These are phyloP conservation scores for Starmera stellimalicola DNA, from an alignment of 1,139 yeast genomes.

Conservation along the genomic window DNA sequence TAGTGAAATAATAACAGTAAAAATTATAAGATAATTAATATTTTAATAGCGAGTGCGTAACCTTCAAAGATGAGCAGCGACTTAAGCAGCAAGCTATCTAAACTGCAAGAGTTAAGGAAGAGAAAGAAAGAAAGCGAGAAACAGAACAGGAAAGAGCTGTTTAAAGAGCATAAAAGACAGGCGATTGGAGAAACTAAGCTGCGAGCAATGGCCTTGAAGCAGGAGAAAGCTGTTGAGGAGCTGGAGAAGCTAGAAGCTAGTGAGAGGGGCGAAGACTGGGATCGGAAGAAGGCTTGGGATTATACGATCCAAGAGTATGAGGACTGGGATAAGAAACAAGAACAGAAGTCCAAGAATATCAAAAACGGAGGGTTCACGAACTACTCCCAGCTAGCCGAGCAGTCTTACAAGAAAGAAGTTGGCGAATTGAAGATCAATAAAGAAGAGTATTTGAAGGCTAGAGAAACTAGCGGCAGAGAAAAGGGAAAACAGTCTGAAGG, in stretches of 20 bases:
- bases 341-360: slow-evolving; percentile 17
- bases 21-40: too few species aligned
- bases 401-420: slow-evolving; percentile 19
- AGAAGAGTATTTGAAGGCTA: slow-evolving; percentile 27
- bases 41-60: too few species aligned
- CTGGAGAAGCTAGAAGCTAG: slow-evolving; percentile 29
- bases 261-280: slow-evolving; percentile 30
- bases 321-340: slow-evolving; percentile 45
- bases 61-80: slow-evolving; percentile 1
- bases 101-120: slow-evolving; percentile 22
- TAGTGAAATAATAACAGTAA: too few species aligned
- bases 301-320: slow-evolving; percentile 66
- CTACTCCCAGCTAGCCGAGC: slow-evolving; percentile 44
- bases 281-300: slow-evolving; percentile 39
- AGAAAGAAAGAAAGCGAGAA: slow-evolving; percentile 22
- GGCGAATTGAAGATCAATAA: slow-evolving; percentile 21
- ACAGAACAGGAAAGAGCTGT: slow-evolving; percentile 32
- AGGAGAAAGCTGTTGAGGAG: slow-evolving; percentile 29
- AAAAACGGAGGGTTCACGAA: slow-evolving; percentile 16
- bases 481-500: slow-evolving; percentile 11
- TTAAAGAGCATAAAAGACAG: slow-evolving; percentile 29
- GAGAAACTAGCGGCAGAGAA: slow-evolving; percentile 22
- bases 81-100: slow-evolving; percentile 8
- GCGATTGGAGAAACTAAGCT: slow-evolving; percentile 22
- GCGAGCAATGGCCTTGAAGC: slow-evolving; percentile 22